A percentile compares a stretch with the other conserved stretches of the same genome.
phyloP scores from a whole-genome alignment of 345 rosid genomes.

The Eutrema heterophyllum region DNA sequence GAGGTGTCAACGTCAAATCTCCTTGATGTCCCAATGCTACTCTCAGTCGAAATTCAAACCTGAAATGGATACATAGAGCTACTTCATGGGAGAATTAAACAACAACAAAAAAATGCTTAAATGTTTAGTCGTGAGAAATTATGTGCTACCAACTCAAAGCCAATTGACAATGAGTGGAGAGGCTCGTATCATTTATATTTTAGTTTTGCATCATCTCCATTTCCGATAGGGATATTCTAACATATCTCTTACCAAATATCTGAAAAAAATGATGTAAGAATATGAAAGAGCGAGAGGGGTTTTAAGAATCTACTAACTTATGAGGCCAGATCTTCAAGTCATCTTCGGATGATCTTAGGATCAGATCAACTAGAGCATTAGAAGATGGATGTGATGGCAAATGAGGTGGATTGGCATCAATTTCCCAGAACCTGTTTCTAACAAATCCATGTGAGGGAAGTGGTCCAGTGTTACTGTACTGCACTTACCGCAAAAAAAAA shows the following conservation, averaged over 20 bases:
- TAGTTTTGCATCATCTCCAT: background rate
- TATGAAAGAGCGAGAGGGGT: background rate
- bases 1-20: conserved; percentile 73
- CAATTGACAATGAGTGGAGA: background rate
- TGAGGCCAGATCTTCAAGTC: conserved; percentile 84
- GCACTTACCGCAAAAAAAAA: conserved; percentile 17
- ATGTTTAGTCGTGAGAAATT: too few relatives aligned
- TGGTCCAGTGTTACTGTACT: conserved; percentile 64
- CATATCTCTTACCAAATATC: background rate
- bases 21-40: conserved; percentile 63
- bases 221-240: background rate
- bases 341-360: conserved; percentile 56
- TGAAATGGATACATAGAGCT: conserved; percentile 8
- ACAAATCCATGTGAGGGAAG: conserved; percentile 87
- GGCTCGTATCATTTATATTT: background rate
- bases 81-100: background rate
- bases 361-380: conserved; percentile 63
- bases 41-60: conserved; percentile 77
- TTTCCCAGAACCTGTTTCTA: conserved; percentile 64
- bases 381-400: conserved; percentile 31
- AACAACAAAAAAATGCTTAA: background rate
- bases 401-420: conserved; percentile 75
- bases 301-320: conserved; percentile 40
- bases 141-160: background rate
- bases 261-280: background rate